Base-by-base conservation (phyloP, 257 asterid genomes). In the Ilex asprella region DNA sequence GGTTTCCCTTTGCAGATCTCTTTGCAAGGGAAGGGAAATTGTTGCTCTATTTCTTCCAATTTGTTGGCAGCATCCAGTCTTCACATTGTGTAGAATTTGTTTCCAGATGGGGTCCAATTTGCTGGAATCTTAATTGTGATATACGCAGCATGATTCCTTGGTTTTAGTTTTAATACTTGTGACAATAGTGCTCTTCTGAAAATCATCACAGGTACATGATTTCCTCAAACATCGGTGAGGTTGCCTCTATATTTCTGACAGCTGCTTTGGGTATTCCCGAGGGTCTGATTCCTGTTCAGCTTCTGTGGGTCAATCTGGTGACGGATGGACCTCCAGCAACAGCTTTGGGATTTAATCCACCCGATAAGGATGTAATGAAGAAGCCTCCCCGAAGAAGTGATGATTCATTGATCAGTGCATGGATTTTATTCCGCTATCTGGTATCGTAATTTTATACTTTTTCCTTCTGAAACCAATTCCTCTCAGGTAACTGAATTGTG, bases 301-400 rank as follows among this genome's bases (percentile, higher is more conserved):
- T 93, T 73, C 81, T 93, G 74, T 93, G 97, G 99, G 97, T 93
- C 62, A 93, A 89, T 78, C 77, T 89, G 71, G 99, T 89, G 44
- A 93, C 99, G 21, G 97, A 93, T 75, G 99, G 99, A n/a, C 99
- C 97, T 29, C 99, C 99, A 29, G 99, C 99, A 54, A 89, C 97
- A 10, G 99, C 99, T 54, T 73, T 93, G 88, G 99, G 99, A 65
- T 93, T 93, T 67, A 89, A 93, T 80, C 97, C 99, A 67, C 99
- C 99, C 1, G 99, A 93, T 73, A 87, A 89, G 73, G 99, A 93
- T 56, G 78, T 93, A 60, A 89, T 89, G 97, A 87, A 81, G 79
- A 93, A 93, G 62, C 86, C 89, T 10, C 99, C 97, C 5, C 74
- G 99, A 72, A 86, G 90, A 77, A 93, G 96, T 21, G 89, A 87